Evolutionary conservation across 2,329 filamentous ascomycete genomes (phyloP).

Genomic region (Tolypocladium amazonense): DNA sequence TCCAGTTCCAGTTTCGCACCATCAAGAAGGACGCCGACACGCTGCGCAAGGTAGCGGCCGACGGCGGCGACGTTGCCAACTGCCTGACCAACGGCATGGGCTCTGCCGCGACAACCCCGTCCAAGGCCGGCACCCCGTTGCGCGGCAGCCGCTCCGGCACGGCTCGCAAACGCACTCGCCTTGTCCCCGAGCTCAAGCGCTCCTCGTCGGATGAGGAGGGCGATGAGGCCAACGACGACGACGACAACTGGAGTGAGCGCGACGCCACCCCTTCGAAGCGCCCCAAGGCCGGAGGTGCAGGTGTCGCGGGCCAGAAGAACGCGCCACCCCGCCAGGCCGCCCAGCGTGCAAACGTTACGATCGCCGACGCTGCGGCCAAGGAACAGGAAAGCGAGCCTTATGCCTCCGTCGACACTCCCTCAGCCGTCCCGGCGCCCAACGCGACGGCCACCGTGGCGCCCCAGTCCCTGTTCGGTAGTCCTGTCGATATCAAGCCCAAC

Average conservation of each 20-base stretch:
- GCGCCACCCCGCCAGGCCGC: slow-evolving; percentile 21
- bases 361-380: slow-evolving; percentile 17
- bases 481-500: background rate
- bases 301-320: slow-evolving; percentile 11
- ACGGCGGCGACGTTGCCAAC: slow-evolving; percentile 33
- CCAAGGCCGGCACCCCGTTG: slow-evolving; percentile 11
- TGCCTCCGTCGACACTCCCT: slow-evolving; percentile 8
- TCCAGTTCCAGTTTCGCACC: slow-evolving; percentile 49
- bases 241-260: slow-evolving; percentile 19
- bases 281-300: slow-evolving; percentile 14
- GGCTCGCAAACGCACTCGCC: slow-evolving; percentile 13
- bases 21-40: slow-evolving; percentile 43
- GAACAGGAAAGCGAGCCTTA: slow-evolving; percentile 18
- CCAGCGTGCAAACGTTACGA: slow-evolving; percentile 20
- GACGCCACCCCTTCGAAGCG: slow-evolving; percentile 28
- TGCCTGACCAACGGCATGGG: slow-evolving; percentile 20
- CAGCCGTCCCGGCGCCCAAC: background rate
- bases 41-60: slow-evolving; percentile 32
- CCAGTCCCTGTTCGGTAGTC: slow-evolving; percentile 3
- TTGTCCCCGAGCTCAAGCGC: slow-evolving; percentile 13
- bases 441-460: background rate
- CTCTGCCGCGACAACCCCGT: slow-evolving; percentile 18
- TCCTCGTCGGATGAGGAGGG: slow-evolving; percentile 15
- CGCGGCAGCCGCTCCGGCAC: slow-evolving; percentile 10
- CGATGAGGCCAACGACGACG: slow-evolving; percentile 14